Evolutionary conservation across 192 early-diverging fungal species (phyloP).

Genomic region (Coemansia sp.): DNA sequence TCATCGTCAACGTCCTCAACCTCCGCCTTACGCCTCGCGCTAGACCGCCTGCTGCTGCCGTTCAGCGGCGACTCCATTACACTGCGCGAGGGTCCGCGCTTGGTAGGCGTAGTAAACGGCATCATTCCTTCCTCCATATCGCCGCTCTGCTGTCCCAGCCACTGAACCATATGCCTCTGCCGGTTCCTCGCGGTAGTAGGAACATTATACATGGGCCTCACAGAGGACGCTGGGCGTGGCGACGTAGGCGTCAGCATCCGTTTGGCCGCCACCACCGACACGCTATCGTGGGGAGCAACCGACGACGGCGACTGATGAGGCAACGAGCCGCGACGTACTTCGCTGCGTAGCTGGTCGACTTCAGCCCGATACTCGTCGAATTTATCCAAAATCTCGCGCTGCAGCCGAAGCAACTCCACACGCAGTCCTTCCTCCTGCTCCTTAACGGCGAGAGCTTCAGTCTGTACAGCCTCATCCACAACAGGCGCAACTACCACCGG

Average conservation of each 20-base stretch:
- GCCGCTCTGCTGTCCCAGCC: constrained; percentile 27
- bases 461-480: constrained; percentile 23
- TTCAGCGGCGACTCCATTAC: not conserved
- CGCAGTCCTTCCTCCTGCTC: constrained; percentile 11
- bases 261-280: constrained; percentile 22
- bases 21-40: not conserved
- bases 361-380: constrained; percentile 46
- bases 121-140: not conserved
- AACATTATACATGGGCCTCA: constrained; percentile 13
- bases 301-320: not conserved
- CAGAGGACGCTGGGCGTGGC: constrained; percentile 14
- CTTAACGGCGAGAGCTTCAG: not conserved
- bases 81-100: not conserved
- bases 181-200: constrained; percentile 30
- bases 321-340: constrained; percentile 30
- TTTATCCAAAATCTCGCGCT: constrained; percentile 27
- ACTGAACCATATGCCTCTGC: constrained; percentile 47
- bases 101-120: not conserved
- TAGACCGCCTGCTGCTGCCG: not conserved
- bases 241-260: constrained; percentile 12
- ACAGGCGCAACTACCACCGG: not conserved
- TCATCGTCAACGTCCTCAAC: constrained; percentile 12
- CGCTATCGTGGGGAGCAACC: constrained; percentile 36
- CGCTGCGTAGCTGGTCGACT: constrained; percentile 40
- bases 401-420: constrained; percentile 27